These are phyloP conservation scores for Letharia columbiana DNA, from an alignment of 495 filamentous ascomycete species.

Conservation along the genomic window DNA sequence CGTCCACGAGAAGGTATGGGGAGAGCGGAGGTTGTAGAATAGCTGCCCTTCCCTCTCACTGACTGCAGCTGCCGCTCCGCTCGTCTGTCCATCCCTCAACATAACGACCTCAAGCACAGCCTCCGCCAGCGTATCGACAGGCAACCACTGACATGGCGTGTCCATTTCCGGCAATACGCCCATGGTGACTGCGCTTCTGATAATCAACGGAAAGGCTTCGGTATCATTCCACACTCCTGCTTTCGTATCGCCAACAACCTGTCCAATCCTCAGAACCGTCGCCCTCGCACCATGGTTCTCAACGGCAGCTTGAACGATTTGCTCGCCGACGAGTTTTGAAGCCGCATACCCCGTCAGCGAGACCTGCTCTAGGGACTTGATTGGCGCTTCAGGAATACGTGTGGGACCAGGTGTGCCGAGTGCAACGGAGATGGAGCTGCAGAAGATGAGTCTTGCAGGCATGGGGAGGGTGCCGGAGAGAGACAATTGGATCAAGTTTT, in stretches of 20 bases:
- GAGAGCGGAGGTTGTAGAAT: constrained; percentile 47
- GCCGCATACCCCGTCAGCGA: constrained; percentile 48
- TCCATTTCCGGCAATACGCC: constrained; percentile 40
- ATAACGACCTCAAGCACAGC: constrained; percentile 29
- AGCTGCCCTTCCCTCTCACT: constrained; percentile 25
- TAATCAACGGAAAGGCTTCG: constrained; percentile 48
- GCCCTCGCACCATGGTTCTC: constrained; percentile 31
- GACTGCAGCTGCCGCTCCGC: neutral
- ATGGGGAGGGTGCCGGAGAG: constrained; percentile 33
- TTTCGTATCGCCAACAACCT: constrained; percentile 45
- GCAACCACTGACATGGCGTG: constrained; percentile 36
- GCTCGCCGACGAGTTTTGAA: constrained; percentile 49
- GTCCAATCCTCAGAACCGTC: constrained; percentile 50
- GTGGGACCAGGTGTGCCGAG: constrained; percentile 27
- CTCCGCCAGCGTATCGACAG: constrained; percentile 24
- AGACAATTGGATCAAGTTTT: constrained; percentile 47
- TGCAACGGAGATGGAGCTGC: constrained; percentile 44
- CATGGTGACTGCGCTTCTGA: constrained; percentile 43
- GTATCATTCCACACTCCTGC: constrained; percentile 50
- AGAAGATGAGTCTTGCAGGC: constrained; percentile 43
- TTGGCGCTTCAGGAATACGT: constrained; percentile 36
- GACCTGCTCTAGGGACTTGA: constrained; percentile 33
- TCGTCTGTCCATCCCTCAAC: constrained; percentile 6
- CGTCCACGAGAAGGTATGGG: constrained; percentile 42
- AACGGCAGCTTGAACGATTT: constrained; percentile 38